Evolutionary conservation across 202 grass and related monocot genomes (phyloP).

Genomic region (Brachypodium distachyon): DNA sequence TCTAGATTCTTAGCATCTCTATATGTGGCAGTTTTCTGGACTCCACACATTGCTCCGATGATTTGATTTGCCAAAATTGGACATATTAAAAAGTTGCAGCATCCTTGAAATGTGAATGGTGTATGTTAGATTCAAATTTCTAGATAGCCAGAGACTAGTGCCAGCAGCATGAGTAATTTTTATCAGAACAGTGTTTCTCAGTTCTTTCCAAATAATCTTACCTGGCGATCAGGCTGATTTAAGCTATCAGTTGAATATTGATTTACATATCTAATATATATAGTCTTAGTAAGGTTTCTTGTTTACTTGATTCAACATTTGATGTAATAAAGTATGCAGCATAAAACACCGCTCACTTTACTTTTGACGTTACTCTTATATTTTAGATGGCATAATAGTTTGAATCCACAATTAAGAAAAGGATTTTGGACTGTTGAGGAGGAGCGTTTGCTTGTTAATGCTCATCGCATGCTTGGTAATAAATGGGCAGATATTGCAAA

Average conservation of each 20-base stretch:
- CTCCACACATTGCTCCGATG: no score
- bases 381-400: slow-evolving; percentile 89
- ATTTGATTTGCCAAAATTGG: no score
- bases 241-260: background rate
- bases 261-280: background rate
- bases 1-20: no score
- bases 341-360: background rate
- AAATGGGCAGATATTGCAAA: slow-evolving; percentile 91
- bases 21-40: no score
- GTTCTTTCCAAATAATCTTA: background rate
- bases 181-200: background rate
- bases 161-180: background rate
- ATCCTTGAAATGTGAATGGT: background rate
- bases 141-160: background rate
- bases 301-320: background rate
- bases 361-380: slow-evolving; percentile 10
- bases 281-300: background rate
- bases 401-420: slow-evolving; percentile 78
- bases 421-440: slow-evolving; percentile 65
- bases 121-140: background rate
- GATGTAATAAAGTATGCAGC: background rate
- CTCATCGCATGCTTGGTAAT: slow-evolving; percentile 63
- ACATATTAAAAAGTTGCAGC: background rate
- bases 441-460: slow-evolving; percentile 46
- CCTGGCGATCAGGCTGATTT: background rate